Conservation (phyloP, 108 stramenopile genomes). For the Cyclotella baltica region DNA sequence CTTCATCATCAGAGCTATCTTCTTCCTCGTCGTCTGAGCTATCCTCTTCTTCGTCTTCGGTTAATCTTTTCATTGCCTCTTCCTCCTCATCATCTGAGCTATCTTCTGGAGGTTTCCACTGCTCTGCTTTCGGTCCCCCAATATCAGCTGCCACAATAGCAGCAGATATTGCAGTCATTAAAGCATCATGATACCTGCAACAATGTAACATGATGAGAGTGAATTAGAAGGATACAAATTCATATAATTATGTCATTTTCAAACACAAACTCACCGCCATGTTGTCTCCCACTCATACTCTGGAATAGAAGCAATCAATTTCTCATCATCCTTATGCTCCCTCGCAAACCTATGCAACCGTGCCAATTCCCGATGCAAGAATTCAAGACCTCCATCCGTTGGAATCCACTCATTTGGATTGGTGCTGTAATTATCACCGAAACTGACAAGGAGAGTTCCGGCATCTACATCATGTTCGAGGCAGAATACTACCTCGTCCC, state of each 20-base stretch:
- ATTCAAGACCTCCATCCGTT: constrained; percentile 26
- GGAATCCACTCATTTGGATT: constrained; percentile 36
- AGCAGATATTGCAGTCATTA: constrained; percentile 46
- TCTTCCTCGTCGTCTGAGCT: constrained; percentile 10
- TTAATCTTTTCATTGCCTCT: background rate
- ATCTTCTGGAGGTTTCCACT: constrained; percentile 7
- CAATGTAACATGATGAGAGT: background rate
- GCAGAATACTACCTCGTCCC: constrained; percentile 47
- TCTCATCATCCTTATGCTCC: constrained; percentile 24
- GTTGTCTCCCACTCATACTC: constrained; percentile 51
- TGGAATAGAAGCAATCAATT: constrained; percentile 40
- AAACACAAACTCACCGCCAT: constrained; percentile 26
- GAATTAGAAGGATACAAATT: background rate
- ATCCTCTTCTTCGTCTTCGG: background rate
- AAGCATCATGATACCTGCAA: constrained; percentile 22
- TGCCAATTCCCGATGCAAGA: constrained; percentile 24
- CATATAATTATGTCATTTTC: background rate
- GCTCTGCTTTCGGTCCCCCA: background rate
- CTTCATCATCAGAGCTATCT: constrained; percentile 11
- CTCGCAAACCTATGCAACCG: constrained; percentile 24
- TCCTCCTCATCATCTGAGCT: constrained; percentile 26
- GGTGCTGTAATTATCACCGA: constrained; percentile 44
- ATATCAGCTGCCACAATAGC: constrained; percentile 40
- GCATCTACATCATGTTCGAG: constrained; percentile 31
- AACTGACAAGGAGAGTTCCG: constrained; percentile 25